phyloP scores from a whole-genome alignment of 306 rosid species.

The Trichosanthes truncata region DNA sequence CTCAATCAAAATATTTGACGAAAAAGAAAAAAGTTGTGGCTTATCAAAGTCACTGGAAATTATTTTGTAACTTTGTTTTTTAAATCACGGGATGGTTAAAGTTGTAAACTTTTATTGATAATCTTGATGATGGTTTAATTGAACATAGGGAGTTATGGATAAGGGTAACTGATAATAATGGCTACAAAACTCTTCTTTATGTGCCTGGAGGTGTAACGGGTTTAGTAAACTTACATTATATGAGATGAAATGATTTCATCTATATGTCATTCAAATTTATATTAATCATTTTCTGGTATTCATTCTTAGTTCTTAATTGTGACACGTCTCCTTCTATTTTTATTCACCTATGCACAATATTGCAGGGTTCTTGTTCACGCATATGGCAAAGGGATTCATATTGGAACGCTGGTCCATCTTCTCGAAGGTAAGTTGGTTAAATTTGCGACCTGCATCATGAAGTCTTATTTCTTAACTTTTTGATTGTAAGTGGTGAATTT shows the following conservation, averaged over 20 bases:
- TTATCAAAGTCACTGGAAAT: not conserved
- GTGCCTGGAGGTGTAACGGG: not conserved
- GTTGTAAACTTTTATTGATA: not conserved
- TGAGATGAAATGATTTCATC: not conserved
- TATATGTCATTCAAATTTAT: not conserved
- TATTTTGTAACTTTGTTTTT: not conserved
- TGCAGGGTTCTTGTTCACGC: slow-evolving; percentile 94
- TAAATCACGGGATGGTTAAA: not conserved
- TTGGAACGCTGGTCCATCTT: slow-evolving; percentile 82
- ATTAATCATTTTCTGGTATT: not conserved
- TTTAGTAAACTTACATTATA: not conserved
- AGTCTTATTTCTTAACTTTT: slow-evolving; percentile 10
- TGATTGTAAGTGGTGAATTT: slow-evolving; percentile 20
- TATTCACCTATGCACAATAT: not conserved
- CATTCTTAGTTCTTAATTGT: not conserved
- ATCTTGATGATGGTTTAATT: not conserved
- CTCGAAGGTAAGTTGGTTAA: slow-evolving; percentile 51
- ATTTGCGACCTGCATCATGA: slow-evolving; percentile 7
- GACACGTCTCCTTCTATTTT: not conserved
- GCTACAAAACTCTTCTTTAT: not conserved
- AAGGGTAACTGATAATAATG: not conserved
- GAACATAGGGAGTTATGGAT: not conserved
- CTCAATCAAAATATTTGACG: not conserved
- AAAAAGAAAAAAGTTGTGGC: not conserved
- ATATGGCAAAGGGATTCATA: slow-evolving; percentile 96